Percentiles rank a stretch among this genome's conserved stretches.
phyloP scores from a whole-genome alignment of 2,329 filamentous ascomycete genomes.

The Aspergillus floridensis region DNA sequence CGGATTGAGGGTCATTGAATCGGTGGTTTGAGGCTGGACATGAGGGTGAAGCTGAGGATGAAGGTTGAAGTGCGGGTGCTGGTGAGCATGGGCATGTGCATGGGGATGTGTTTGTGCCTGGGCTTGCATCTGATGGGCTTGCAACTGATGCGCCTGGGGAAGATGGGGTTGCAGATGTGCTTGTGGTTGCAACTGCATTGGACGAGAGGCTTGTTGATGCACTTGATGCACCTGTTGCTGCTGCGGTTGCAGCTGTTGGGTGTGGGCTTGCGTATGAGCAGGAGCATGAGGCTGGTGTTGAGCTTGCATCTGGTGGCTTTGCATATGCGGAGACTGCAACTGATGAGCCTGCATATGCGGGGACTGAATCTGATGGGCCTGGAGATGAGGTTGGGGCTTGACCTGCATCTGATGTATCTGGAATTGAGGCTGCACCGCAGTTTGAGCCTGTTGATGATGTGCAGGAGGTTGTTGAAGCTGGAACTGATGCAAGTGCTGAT shows the following conservation, averaged over 20 bases:
- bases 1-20: constrained; percentile 20
- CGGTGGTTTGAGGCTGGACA: constrained; percentile 14
- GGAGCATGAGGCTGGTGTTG: constrained; percentile 4
- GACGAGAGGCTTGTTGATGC: background rate
- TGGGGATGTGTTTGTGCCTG: constrained; percentile 9
- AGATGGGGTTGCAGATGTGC: constrained; percentile 17
- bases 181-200: constrained; percentile 7
- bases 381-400: constrained; percentile 10
- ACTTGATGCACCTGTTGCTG: constrained; percentile 9
- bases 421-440: constrained; percentile 15
- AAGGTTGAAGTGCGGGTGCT: constrained; percentile 9
- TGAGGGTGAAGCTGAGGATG: constrained; percentile 12
- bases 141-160: constrained; percentile 7
- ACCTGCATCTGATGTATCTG: constrained; percentile 18
- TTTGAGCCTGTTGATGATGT: constrained; percentile 7
- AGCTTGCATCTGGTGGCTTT: constrained; percentile 6
- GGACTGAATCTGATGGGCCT: constrained; percentile 6
- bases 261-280: background rate
- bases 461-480: constrained; percentile 7
- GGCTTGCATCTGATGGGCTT: constrained; percentile 7
- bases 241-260: constrained; percentile 7
- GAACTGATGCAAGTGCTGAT: constrained; percentile 4
- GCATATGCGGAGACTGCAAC: constrained; percentile 9
- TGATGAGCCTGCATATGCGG: constrained; percentile 6
- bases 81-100: constrained; percentile 15